Evolutionary conservation across 2,329 filamentous ascomycete genomes (phyloP).

Genomic region (Bipolaris cookei): DNA sequence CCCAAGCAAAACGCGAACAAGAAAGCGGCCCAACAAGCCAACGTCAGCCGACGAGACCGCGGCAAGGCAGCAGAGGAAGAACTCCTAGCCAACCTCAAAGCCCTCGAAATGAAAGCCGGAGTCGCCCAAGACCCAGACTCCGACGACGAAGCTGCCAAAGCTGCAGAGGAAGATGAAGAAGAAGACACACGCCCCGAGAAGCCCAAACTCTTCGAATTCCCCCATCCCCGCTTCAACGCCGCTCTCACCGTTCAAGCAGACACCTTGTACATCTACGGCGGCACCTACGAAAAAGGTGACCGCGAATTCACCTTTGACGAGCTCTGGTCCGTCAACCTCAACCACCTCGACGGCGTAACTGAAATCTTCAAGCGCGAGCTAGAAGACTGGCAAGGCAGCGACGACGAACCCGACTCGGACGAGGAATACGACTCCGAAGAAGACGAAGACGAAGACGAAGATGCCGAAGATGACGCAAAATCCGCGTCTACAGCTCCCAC

Average conservation of each 20-base stretch:
- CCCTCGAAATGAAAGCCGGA: conserved; percentile 76
- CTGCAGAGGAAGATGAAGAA: conserved; percentile 51
- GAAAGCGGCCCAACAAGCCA: conserved; percentile 51
- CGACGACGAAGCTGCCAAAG: conserved; percentile 34
- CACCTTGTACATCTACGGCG: conserved; percentile 90
- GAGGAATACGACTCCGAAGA: conserved; percentile 57
- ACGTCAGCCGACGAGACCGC: conserved; percentile 63
- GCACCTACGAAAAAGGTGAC: conserved; percentile 94
- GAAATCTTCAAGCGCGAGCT: conserved; percentile 87
- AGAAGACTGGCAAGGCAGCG: conserved; percentile 75
- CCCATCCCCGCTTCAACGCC: conserved; percentile 89
- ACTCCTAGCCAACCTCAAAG: conserved; percentile 81
- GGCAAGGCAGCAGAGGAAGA: conserved; percentile 93
- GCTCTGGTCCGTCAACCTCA: conserved; percentile 90
- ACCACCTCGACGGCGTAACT: conserved; percentile 91
- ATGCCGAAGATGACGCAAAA: conserved; percentile 60
- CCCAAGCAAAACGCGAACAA: conserved; percentile 72
- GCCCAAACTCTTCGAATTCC: conserved; percentile 76
- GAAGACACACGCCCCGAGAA: conserved; percentile 62
- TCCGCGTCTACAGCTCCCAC: conserved; percentile 61
- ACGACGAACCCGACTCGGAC: conserved; percentile 53
- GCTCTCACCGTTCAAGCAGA: conserved; percentile 91
- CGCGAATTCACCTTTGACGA: conserved; percentile 96
- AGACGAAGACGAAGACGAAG: conserved; percentile 61
- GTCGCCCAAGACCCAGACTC: conserved; percentile 56